Evolutionary conservation across 2,329 filamentous ascomycete genomes (phyloP).

Genomic region (Talaromyces piceae): DNA sequence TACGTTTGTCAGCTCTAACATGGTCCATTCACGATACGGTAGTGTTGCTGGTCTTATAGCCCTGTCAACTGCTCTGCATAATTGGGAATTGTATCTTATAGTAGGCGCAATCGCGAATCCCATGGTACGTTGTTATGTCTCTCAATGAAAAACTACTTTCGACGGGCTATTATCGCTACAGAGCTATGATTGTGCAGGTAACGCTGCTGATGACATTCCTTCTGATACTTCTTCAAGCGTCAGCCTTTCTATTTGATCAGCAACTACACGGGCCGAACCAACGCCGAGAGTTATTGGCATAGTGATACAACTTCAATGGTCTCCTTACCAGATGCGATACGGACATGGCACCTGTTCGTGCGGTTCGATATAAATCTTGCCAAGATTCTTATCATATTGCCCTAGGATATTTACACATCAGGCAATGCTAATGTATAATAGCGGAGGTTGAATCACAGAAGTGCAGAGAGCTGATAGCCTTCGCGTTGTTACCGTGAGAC

Average conservation of each 20-base stretch:
- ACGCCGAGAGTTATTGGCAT: constrained; percentile 46
- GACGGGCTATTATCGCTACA: constrained; percentile 6
- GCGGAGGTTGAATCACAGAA: neutral
- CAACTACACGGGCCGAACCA: constrained; percentile 47
- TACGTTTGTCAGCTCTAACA: constrained; percentile 15
- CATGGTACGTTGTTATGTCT: constrained; percentile 33
- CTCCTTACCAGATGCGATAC: constrained; percentile 57
- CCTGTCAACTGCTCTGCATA: constrained; percentile 49
- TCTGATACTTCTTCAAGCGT: constrained; percentile 52
- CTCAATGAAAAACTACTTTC: neutral
- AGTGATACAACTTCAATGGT: constrained; percentile 44
- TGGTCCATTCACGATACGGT: constrained; percentile 44
- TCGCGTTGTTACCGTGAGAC: constrained; percentile 45
- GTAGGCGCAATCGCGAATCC: constrained; percentile 54
- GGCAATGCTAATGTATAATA: neutral
- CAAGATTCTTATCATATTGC: constrained; percentile 52
- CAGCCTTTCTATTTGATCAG: constrained; percentile 50
- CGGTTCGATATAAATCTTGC: constrained; percentile 48
- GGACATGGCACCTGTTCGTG: constrained; percentile 41
- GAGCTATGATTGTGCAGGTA: constrained; percentile 40
- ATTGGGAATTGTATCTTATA: constrained; percentile 55
- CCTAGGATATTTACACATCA: constrained; percentile 47
- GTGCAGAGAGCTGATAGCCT: constrained; percentile 39
- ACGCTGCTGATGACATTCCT: constrained; percentile 48
- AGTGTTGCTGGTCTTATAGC: constrained; percentile 51